phyloP scores from a whole-genome alignment of 805 yeast genomes.

The Pichia exigua region DNA sequence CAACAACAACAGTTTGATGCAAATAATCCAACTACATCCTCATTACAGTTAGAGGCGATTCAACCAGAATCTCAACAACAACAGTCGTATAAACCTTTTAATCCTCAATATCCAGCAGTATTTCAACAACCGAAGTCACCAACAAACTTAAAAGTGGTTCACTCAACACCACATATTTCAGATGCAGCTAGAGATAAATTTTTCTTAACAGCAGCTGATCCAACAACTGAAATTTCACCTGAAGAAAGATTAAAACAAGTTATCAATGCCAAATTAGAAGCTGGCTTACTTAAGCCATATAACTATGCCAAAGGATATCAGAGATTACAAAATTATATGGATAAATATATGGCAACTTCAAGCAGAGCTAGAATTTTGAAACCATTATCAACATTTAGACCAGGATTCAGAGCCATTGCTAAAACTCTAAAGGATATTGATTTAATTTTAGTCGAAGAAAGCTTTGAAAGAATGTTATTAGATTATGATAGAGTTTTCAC shows the following conservation, averaged over 20 bases:
- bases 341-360: conserved; percentile 76
- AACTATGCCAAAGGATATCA: conserved; percentile 93
- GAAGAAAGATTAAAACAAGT: conserved; percentile 91
- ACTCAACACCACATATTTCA: conserved; percentile 31
- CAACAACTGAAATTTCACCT: conserved; percentile 88
- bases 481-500: conserved; percentile 95
- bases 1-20: neutral
- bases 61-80: neutral
- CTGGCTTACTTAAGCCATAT: conserved; percentile 87
- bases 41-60: neutral
- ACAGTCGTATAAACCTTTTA: neutral
- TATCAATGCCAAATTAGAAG: conserved; percentile 87
- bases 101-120: neutral
- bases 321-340: conserved; percentile 84
- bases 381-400: conserved; percentile 79
- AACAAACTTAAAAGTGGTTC: neutral
- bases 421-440: conserved; percentile 85
- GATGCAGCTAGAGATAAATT: conserved; percentile 89
- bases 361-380: conserved; percentile 79
- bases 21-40: neutral
- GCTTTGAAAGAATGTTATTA: conserved; percentile 84
- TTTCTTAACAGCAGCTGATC: conserved; percentile 94
- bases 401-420: conserved; percentile 91
- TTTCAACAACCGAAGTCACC: neutral
- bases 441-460: conserved; percentile 85